Base-by-base conservation (phyloP, 2,329 filamentous ascomycete species). In the Dothistroma septosporum region DNA sequence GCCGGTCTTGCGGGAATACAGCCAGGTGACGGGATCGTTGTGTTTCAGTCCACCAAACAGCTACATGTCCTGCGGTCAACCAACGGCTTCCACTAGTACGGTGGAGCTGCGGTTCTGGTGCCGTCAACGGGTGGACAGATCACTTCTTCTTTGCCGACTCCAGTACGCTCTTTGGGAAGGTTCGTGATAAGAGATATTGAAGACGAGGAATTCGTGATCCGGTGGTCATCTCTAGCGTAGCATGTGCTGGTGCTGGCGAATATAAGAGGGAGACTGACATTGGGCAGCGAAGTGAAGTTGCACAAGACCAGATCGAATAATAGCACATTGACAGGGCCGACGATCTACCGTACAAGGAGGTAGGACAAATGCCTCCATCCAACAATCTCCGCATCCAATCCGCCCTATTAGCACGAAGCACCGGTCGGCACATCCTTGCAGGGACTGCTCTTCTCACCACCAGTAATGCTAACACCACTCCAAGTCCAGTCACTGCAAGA, bases 401-500 rank as follows among this genome's bases (percentile, higher is more conserved):
- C 44, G 19, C 19, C 16, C 24, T 12, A 6, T 21, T 64, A 66
- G 58, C 64, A 66, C 50, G 64, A 66, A 58, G 61, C 74, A 16
- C 74, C 75, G 21, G 56, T 59, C 21, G 77, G 77, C 12, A 77
- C 66, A 62, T 73, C 73, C 64, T 70, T 48, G 65, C 79, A 82
- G 22, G 69, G 67, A 52, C 66, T 68, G 70, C 75, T 77, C 11
- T 67, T 77, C 68, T 80, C 77, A 54, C 83, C 83, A 44, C 83
- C 83, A 21, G 80, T 82, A 37, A 85, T 75, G 48, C 61, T 70
- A 60, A 82, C 77, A 55, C 73, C 76, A 16, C 70, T 75, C 80
- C 82, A 85, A 19, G 76, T 81, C 81, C 83, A 86, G 72, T 78
- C 75, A 5, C 74, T 76, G 72, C 81, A 83, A n/a, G 67, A 72